These are phyloP conservation scores for Globisporangium spinosum DNA, from an alignment of 352 stramenopile genomes.

Conservation along the genomic window DNA sequence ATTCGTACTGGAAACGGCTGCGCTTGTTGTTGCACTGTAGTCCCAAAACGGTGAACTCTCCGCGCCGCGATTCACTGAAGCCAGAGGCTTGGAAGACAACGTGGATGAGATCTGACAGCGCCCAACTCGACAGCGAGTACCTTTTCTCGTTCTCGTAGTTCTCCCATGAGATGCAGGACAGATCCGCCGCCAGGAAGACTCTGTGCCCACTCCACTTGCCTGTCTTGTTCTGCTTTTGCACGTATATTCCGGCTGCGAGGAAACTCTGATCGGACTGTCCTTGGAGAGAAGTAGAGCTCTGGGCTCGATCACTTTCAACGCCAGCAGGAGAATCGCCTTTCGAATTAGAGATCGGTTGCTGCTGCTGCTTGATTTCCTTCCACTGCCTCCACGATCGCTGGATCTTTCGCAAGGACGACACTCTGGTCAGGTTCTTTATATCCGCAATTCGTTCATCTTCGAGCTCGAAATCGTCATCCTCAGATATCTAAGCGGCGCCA, in stretches of 20 bases:
- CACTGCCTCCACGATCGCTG: slow-evolving; percentile 20
- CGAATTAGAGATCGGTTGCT: not conserved
- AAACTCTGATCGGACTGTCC: not conserved
- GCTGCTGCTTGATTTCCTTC: slow-evolving; percentile 1
- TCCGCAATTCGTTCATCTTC: not conserved
- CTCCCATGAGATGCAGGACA: slow-evolving; percentile 16
- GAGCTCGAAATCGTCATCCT: not conserved
- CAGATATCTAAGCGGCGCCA: not conserved
- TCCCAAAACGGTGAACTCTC: slow-evolving; percentile 12
- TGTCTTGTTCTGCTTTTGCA: slow-evolving; percentile 15
- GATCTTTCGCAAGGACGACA: slow-evolving; percentile 14
- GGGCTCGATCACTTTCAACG: not conserved
- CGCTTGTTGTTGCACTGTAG: slow-evolving; percentile 13
- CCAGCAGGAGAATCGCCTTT: not conserved
- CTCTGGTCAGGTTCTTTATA: not conserved
- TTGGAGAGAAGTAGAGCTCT: not conserved
- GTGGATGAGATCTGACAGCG: slow-evolving; percentile 12
- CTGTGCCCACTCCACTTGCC: slow-evolving; percentile 10
- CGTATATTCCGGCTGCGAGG: slow-evolving; percentile 3
- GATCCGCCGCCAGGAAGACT: slow-evolving; percentile 8
- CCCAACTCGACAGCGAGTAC: slow-evolving; percentile 20
- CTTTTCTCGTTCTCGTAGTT: slow-evolving; percentile 8
- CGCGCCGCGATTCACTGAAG: slow-evolving; percentile 6
- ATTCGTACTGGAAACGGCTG: slow-evolving; percentile 15
- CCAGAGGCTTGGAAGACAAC: slow-evolving; percentile 10